Evolutionary conservation across 192 early-diverging fungal genomes (phyloP).

Genomic region (Phlyctochytrium bullatum): DNA sequence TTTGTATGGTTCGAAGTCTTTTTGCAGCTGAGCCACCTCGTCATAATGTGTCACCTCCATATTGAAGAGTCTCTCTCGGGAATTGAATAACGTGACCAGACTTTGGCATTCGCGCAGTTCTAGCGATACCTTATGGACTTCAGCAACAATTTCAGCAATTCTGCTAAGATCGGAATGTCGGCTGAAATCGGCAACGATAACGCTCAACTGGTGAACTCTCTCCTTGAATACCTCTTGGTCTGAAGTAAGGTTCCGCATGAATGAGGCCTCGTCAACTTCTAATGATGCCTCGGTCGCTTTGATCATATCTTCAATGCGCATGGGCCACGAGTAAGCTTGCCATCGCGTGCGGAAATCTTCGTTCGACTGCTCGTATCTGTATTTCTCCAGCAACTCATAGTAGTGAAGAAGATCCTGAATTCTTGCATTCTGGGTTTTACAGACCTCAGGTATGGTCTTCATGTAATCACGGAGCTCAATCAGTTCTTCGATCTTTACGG

Average conservation of each 20-base stretch:
- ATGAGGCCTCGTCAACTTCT: constrained; percentile 50
- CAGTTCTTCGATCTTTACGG: constrained; percentile 60
- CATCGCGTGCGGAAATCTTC: constrained; percentile 57
- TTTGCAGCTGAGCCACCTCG: constrained; percentile 46
- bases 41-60: constrained; percentile 59
- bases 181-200: constrained; percentile 54
- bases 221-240: constrained; percentile 69
- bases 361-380: constrained; percentile 54
- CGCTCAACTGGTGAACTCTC: constrained; percentile 41
- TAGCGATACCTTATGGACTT: constrained; percentile 47
- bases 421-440: constrained; percentile 31
- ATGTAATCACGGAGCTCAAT: constrained; percentile 60
- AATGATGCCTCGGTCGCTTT: constrained; percentile 40
- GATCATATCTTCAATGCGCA: constrained; percentile 53
- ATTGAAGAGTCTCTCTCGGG: constrained; percentile 56
- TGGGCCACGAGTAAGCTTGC: constrained; percentile 55
- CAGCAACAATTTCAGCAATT: constrained; percentile 51
- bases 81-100: constrained; percentile 50
- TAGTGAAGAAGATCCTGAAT: constrained; percentile 54
- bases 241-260: constrained; percentile 46
- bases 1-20: constrained; percentile 62
- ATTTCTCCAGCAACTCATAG: constrained; percentile 58
- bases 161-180: constrained; percentile 44
- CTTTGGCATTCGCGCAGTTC: constrained; percentile 59
- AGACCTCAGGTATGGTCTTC: constrained; percentile 52